Conservation (phyloP, 176 grass and related monocot species). For the Elymus sibiricus region DNA sequence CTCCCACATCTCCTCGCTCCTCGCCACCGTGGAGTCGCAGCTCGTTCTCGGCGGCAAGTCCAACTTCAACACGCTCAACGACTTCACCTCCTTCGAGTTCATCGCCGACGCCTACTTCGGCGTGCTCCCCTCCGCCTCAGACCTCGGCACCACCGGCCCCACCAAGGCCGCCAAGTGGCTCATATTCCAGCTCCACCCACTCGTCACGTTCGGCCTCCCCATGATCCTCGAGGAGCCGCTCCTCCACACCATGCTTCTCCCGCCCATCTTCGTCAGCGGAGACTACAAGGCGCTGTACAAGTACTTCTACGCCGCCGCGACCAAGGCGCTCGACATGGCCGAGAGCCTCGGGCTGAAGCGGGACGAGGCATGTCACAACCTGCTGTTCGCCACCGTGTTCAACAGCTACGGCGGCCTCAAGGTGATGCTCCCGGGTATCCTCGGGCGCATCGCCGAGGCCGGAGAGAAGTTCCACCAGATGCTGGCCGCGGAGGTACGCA, state of each 20-base stretch:
- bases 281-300: conserved; percentile 59
- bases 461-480: conserved; percentile 27
- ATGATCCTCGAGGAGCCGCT: conserved; percentile 59
- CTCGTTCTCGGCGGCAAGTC: conserved; percentile 28
- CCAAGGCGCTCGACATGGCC: conserved; percentile 31
- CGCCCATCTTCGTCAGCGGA: conserved; percentile 23
- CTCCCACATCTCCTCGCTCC: conserved; percentile 43
- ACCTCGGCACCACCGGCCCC: conserved; percentile 24
- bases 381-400: conserved; percentile 57
- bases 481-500: conserved; percentile 44
- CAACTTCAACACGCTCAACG: conserved; percentile 61
- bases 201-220: conserved; percentile 42
- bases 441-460: conserved; percentile 24
- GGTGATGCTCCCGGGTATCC: conserved; percentile 49
- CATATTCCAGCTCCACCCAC: conserved; percentile 43
- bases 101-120: conserved; percentile 63
- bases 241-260: conserved; percentile 53
- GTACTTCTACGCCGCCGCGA: conserved; percentile 23
- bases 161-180: conserved; percentile 50
- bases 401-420: conserved; percentile 65
- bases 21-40: conserved; percentile 46
- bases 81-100: conserved; percentile 57
- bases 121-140: conserved; percentile 23
- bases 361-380: conserved; percentile 65
- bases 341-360: conserved; percentile 44